phyloP scores from a whole-genome alignment of 1,284 basidiomycete species.

The Sporisorium sorghi region DNA sequence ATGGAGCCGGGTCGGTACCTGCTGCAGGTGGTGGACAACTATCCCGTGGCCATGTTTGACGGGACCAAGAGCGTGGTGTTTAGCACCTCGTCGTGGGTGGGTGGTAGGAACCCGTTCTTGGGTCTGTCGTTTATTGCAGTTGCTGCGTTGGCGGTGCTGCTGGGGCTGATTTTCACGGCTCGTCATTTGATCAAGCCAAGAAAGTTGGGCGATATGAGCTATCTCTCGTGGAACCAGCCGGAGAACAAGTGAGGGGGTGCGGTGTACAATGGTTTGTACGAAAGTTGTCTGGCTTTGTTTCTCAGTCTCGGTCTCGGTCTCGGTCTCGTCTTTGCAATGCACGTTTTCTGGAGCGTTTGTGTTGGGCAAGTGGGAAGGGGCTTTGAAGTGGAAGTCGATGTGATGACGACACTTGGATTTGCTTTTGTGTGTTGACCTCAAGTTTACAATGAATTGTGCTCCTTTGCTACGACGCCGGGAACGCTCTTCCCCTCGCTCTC shows the following conservation, averaged over 20 bases:
- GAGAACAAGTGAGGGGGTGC: slow-evolving; percentile 20
- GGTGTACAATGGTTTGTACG: not conserved
- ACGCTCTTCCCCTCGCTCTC: slow-evolving; percentile 27
- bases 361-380: no score
- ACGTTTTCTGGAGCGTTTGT: not conserved
- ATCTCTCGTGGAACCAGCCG: slow-evolving; percentile 66
- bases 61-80: slow-evolving; percentile 98
- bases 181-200: slow-evolving; percentile 92
- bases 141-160: slow-evolving; percentile 84
- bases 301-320: not conserved
- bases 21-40: slow-evolving; percentile 86
- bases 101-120: slow-evolving; percentile 95
- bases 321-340: not conserved
- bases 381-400: no score
- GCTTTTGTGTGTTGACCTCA: not conserved
- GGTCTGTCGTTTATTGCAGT: slow-evolving; percentile 96
- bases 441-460: not conserved
- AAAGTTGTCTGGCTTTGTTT: not conserved
- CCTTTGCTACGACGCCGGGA: not conserved
- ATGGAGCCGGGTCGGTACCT: slow-evolving; percentile 83
- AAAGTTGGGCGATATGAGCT: slow-evolving; percentile 73
- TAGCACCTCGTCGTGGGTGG: slow-evolving; percentile 96
- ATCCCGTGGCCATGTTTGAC: slow-evolving; percentile 88
- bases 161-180: slow-evolving; percentile 88
- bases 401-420: no score